These are phyloP conservation scores for Phytophthora lateralis DNA, from an alignment of 352 stramenopile genomes.

Conservation along the genomic window DNA sequence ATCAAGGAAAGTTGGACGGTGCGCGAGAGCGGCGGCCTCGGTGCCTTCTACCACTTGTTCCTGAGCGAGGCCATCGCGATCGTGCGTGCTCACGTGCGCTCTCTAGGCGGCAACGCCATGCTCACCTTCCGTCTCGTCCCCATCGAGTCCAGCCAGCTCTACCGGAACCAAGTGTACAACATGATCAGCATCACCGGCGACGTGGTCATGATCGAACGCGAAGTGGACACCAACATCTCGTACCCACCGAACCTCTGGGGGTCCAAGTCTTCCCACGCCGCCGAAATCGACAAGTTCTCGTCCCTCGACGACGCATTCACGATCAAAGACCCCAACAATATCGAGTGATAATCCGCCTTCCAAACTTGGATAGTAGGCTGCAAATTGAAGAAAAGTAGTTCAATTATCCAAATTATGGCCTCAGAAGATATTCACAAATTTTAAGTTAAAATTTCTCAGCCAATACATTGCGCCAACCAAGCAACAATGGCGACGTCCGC, in stretches of 20 bases:
- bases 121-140: conserved; percentile 87
- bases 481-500: conserved; percentile 18
- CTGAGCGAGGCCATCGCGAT: conserved; percentile 88
- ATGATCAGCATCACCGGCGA: conserved; percentile 92
- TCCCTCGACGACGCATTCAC: conserved; percentile 24
- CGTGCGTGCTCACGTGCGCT: conserved; percentile 82
- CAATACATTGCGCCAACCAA: not conserved
- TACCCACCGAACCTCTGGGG: conserved; percentile 38
- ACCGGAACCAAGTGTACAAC: conserved; percentile 92
- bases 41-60: conserved; percentile 89
- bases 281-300: conserved; percentile 17
- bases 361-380: too few species aligned
- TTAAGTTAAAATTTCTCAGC: too few species aligned
- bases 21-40: conserved; percentile 82
- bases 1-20: conserved; percentile 92
- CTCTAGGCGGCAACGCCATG: conserved; percentile 86
- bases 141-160: conserved; percentile 88
- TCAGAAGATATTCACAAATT: too few species aligned
- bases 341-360: not conserved
- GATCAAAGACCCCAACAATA: conserved; percentile 11
- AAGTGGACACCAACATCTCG: conserved; percentile 42
- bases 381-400: too few species aligned
- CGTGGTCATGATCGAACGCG: conserved; percentile 78
- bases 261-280: conserved; percentile 34
- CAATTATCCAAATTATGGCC: too few species aligned